Percentiles rank a stretch among this genome's conserved stretches.
These are phyloP conservation scores for Daldinia eschscholtzii DNA, from an alignment of 2,329 filamentous ascomycete species.

Conservation along the genomic window DNA sequence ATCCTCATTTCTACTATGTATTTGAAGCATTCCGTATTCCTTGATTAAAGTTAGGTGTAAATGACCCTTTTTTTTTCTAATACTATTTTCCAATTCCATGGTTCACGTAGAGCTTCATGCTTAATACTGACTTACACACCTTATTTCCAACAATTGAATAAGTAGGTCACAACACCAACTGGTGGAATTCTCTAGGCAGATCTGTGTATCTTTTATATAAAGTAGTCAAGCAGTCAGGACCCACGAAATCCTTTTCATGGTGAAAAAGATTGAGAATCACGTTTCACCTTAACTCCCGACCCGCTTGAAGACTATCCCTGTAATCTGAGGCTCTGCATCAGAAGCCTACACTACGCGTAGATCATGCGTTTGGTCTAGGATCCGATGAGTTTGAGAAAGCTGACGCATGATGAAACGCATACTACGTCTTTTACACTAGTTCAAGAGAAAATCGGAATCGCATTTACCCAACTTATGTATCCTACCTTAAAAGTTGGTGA, in stretches of 20 bases:
- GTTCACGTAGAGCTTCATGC: neutral
- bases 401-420: constrained; percentile 34
- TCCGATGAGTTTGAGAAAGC: constrained; percentile 37
- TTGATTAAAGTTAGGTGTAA: neutral
- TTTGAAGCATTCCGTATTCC: neutral
- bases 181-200: neutral
- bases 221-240: neutral
- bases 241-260: neutral
- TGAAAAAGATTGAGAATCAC: constrained; percentile 5
- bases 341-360: constrained; percentile 29
- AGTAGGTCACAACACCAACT: neutral
- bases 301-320: constrained; percentile 35
- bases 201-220: neutral
- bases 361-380: constrained; percentile 39
- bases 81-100: neutral
- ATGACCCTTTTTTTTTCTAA: neutral
- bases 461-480: constrained; percentile 1
- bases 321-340: constrained; percentile 42
- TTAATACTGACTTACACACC: neutral
- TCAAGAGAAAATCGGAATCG: constrained; percentile 30
- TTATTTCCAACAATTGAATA: constrained; percentile 1
- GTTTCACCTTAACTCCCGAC: constrained; percentile 17
- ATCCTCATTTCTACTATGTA: neutral
- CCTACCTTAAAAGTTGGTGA: neutral
- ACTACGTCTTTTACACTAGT: neutral